A percentile compares a stretch with the other conserved stretches of the same genome.
Evolutionary conservation across 106 monocot species (phyloP).

Genomic region (Apostasia ramifera): DNA sequence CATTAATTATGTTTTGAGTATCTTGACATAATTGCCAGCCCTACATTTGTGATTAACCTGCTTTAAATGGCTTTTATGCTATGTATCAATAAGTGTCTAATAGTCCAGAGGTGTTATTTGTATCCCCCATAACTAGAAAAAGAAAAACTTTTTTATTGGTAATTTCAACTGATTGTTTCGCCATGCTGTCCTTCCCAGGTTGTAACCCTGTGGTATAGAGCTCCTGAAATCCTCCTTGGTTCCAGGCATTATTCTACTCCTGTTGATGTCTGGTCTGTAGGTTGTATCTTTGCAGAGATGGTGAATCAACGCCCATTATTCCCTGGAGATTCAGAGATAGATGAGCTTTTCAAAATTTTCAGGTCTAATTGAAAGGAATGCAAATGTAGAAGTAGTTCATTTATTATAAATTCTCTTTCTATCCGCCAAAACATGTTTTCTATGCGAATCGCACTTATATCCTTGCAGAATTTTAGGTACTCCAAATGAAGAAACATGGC

Average conservation of each 20-base stretch:
- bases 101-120: too few species aligned
- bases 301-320: conserved; percentile 77
- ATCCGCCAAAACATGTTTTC: conserved; percentile 5
- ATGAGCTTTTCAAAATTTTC: conserved; percentile 95
- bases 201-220: conserved; percentile 97
- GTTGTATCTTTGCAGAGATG: conserved; percentile 99
- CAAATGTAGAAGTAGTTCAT: not conserved
- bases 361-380: conserved; percentile 33
- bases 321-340: conserved; percentile 97
- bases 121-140: too few species aligned
- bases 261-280: conserved; percentile 98
- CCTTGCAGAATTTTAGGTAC: conserved; percentile 72
- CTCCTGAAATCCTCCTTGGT: conserved; percentile 92
- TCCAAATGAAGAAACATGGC: conserved; percentile 96
- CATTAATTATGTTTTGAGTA: too few species aligned
- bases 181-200: conserved; percentile 41
- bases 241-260: conserved; percentile 89
- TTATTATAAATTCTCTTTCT: not conserved
- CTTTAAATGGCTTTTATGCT: too few species aligned
- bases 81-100: too few species aligned
- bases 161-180: too few species aligned
- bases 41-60: too few species aligned
- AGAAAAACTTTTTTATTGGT: too few species aligned
- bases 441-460: not conserved
- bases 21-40: too few species aligned